Percentiles rank a stretch among this genome's conserved stretches.
Conservation (phyloP, 495 filamentous ascomycete genomes). For the Aspergillus avenaceus region DNA sequence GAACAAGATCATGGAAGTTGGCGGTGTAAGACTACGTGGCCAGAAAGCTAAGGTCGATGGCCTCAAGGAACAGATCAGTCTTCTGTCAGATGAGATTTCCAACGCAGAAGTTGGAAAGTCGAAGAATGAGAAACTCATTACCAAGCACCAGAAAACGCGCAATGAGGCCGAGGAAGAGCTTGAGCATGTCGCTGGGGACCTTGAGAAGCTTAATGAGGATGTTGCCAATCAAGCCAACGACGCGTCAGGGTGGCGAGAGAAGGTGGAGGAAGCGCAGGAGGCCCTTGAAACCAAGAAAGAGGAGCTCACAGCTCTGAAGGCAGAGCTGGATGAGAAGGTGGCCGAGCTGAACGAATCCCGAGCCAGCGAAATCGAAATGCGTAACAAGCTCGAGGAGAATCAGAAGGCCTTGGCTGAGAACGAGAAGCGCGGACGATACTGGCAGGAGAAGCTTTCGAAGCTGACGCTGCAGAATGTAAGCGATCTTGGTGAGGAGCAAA, state of each 20-base stretch:
- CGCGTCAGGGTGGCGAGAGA: conserved; percentile 65
- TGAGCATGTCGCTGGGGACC: conserved; percentile 61
- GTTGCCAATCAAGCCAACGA: conserved; percentile 69
- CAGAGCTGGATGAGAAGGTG: conserved; percentile 80
- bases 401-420: conserved; percentile 85
- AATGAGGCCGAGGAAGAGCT: conserved; percentile 73
- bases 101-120: conserved; percentile 77
- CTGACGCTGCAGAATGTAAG: conserved; percentile 70
- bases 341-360: conserved; percentile 85
- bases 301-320: conserved; percentile 73
- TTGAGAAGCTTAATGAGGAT: conserved; percentile 70
- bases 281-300: conserved; percentile 74
- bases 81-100: conserved; percentile 75
- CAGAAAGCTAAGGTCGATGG: conserved; percentile 95
- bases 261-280: conserved; percentile 84
- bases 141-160: conserved; percentile 79
- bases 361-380: conserved; percentile 94
- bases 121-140: conserved; percentile 88
- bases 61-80: conserved; percentile 77
- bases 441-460: conserved; percentile 84
- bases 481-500: conserved; percentile 58
- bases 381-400: conserved; percentile 91
- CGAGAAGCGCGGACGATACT: conserved; percentile 77
- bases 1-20: conserved; percentile 96
- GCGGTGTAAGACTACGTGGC: conserved; percentile 83